phyloP scores from a whole-genome alignment of 2,329 filamentous ascomycete genomes.

The Penicillium fuscoglaucum region DNA sequence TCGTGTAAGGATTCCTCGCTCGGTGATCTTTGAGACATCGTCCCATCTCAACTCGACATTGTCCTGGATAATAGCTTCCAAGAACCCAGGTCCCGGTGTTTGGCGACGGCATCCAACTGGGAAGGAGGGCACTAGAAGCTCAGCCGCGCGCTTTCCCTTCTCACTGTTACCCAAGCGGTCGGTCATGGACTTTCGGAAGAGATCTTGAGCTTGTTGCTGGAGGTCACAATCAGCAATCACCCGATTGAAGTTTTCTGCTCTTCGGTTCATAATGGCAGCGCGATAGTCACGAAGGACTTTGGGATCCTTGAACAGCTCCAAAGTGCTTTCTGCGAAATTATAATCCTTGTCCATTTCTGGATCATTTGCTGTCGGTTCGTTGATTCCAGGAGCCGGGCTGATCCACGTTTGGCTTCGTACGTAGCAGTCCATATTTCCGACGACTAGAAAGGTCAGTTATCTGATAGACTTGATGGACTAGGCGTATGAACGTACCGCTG shows the following conservation, averaged over 20 bases:
- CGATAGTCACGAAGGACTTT: background rate
- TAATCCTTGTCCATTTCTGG: conserved; percentile 1
- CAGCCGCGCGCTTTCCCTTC: conserved; percentile 14
- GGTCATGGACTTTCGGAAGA: conserved; percentile 2
- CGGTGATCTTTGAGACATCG: conserved; percentile 26
- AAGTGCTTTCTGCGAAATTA: background rate
- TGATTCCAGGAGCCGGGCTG: background rate
- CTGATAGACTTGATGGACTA: background rate
- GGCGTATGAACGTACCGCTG: background rate
- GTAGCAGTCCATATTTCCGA: conserved; percentile 2
- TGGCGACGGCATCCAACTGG: conserved; percentile 30
- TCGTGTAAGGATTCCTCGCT: conserved; percentile 22
- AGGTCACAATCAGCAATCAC: conserved; percentile 1
- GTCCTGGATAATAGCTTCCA: conserved; percentile 26
- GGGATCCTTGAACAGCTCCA: background rate
- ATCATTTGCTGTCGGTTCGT: background rate
- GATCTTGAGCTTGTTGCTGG: background rate
- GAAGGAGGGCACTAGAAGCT: conserved; percentile 21
- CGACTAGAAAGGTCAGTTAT: background rate
- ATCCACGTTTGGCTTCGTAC: conserved; percentile 20
- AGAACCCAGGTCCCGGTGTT: conserved; percentile 32
- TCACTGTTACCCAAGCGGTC: background rate
- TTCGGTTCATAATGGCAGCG: background rate
- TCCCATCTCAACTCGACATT: conserved; percentile 27
- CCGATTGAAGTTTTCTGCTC: background rate